These are phyloP conservation scores for Laguncularia racemosa DNA, from an alignment of 345 rosid genomes.

Conservation along the genomic window DNA sequence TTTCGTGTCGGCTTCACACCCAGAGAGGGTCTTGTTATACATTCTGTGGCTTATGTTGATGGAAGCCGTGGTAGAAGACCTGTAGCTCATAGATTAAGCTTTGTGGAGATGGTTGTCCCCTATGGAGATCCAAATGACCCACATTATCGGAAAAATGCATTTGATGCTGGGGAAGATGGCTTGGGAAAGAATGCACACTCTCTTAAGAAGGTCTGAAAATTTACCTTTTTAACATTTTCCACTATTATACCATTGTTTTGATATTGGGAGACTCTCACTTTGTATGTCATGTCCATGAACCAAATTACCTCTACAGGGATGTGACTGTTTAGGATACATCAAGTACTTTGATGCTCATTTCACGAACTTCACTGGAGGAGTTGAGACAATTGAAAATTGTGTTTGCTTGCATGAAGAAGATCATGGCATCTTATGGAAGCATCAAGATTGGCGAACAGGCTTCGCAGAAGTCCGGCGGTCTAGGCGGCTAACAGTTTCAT, in stretches of 20 bases:
- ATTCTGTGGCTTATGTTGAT: slow-evolving; percentile 85
- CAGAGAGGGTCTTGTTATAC: slow-evolving; percentile 80
- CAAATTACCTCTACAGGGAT: slow-evolving; percentile 39
- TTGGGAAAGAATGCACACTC: slow-evolving; percentile 94
- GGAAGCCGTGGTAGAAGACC: slow-evolving; percentile 90
- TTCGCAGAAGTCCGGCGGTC: slow-evolving; percentile 92
- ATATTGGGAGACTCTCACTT: too few species aligned
- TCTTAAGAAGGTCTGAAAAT: slow-evolving; percentile 61
- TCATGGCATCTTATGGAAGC: slow-evolving; percentile 90
- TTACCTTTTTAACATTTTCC: background rate
- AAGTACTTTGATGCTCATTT: slow-evolving; percentile 92
- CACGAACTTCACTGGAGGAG: slow-evolving; percentile 82
- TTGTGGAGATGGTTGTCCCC: slow-evolving; percentile 96
- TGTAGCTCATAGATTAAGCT: slow-evolving; percentile 82
- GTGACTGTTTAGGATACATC: slow-evolving; percentile 83
- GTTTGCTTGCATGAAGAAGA: slow-evolving; percentile 94
- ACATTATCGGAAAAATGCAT: slow-evolving; percentile 90
- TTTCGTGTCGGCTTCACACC: slow-evolving; percentile 94
- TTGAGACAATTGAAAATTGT: slow-evolving; percentile 86
- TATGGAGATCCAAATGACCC: slow-evolving; percentile 97
- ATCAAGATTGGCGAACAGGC: slow-evolving; percentile 98
- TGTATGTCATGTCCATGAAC: background rate
- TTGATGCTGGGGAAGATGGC: slow-evolving; percentile 97
- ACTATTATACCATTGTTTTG: too few species aligned
- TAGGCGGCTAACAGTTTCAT: slow-evolving; percentile 75